Conservation (phyloP, 495 filamentous ascomycete species). For the Xylaria intraflava region DNA sequence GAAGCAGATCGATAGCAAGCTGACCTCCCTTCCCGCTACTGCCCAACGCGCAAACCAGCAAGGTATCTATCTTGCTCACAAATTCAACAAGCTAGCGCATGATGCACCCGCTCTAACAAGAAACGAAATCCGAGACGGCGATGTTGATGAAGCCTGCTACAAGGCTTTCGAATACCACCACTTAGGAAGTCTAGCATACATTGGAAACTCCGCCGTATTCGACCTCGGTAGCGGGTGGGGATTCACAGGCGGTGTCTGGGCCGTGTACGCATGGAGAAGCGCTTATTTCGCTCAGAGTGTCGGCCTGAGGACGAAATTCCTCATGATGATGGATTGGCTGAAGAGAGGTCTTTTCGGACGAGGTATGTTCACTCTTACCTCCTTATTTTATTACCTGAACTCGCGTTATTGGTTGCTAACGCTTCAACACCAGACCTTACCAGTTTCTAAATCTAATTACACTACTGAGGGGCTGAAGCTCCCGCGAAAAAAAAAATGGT, state of each 20-base stretch:
- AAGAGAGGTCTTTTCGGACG: slow-evolving; percentile 93
- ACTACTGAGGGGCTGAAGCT: not conserved
- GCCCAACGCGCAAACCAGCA: slow-evolving; percentile 98
- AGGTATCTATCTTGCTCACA: slow-evolving; percentile 85
- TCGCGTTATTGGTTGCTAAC: slow-evolving; percentile 23
- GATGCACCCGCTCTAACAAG: slow-evolving; percentile 66
- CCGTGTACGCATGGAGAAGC: slow-evolving; percentile 93
- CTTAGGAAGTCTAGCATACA: slow-evolving; percentile 86
- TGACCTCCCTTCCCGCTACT: slow-evolving; percentile 78
- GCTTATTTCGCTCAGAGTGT: slow-evolving; percentile 99
- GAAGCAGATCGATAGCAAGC: slow-evolving; percentile 81
- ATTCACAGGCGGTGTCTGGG: slow-evolving; percentile 78
- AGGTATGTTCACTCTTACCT: slow-evolving; percentile 57
- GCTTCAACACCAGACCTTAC: slow-evolving; percentile 48
- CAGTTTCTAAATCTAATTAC: slow-evolving; percentile 46
- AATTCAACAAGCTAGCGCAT: slow-evolving; percentile 86
- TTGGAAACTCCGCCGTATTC: slow-evolving; percentile 94
- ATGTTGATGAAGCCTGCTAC: slow-evolving; percentile 87
- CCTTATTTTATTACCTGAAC: not conserved
- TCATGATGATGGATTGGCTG: slow-evolving; percentile 97
- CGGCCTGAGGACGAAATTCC: slow-evolving; percentile 76
- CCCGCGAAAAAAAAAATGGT: not conserved
- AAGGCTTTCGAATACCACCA: slow-evolving; percentile 95
- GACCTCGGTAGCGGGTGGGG: slow-evolving; percentile 69
- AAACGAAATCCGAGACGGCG: slow-evolving; percentile 81